phyloP scores from a whole-genome alignment of 148 eudicot genomes.

The Rhododendron molle region DNA sequence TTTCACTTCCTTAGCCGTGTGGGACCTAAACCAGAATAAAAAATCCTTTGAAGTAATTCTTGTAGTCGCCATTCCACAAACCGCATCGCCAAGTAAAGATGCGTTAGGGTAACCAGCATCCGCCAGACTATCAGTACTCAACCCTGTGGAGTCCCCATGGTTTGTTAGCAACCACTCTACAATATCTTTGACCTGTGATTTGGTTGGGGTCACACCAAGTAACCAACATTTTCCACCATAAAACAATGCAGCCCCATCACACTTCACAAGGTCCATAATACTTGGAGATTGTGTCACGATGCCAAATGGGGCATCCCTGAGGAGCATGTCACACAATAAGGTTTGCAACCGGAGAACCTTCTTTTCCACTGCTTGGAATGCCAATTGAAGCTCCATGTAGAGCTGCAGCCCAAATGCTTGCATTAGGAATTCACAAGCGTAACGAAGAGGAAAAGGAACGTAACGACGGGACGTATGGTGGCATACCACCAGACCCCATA shows the following conservation, averaged over 20 bases:
- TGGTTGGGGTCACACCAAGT: conserved; percentile 35
- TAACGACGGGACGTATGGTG: conserved; percentile 38
- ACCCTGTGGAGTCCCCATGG: conserved; percentile 31
- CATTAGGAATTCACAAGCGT: conserved; percentile 40
- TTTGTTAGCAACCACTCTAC: conserved; percentile 24
- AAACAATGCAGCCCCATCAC: conserved; percentile 43
- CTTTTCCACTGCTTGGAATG: conserved; percentile 31
- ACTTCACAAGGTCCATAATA: conserved; percentile 41
- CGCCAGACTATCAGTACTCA: conserved; percentile 35
- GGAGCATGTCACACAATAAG: conserved; percentile 38
- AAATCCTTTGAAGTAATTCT: conserved; percentile 27
- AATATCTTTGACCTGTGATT: conserved; percentile 33
- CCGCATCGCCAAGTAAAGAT: conserved; percentile 31
- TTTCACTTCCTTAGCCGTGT: conserved; percentile 34
- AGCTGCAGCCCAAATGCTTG: conserved; percentile 41
- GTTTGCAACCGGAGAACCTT: conserved; percentile 32
- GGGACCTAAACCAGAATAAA: conserved; percentile 46
- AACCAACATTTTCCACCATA: conserved; percentile 33
- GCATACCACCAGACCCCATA: conserved; percentile 44
- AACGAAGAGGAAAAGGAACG: conserved; percentile 30
- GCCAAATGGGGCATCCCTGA: conserved; percentile 33
- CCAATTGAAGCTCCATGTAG: conserved; percentile 38
- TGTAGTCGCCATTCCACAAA: conserved; percentile 49
- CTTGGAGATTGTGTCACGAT: conserved; percentile 41
- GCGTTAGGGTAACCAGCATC: conserved; percentile 36